Base-by-base conservation (phyloP, 495 filamentous ascomycete species). In the Mycothermus thermophilus region DNA sequence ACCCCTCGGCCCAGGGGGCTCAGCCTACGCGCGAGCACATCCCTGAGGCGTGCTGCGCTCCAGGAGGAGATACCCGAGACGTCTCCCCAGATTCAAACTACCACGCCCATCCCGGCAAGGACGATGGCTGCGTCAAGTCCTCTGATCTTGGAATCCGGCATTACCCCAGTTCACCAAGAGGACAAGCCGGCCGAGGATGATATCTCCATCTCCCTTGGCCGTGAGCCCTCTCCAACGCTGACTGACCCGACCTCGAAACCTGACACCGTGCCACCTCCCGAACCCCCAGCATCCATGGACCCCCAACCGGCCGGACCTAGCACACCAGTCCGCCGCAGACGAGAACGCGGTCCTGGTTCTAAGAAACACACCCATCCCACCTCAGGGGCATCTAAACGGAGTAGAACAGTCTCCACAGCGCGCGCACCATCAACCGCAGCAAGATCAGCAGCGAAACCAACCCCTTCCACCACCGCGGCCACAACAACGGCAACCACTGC, bases 171-270 rank as follows among this genome's bases (percentile, higher is more conserved):
- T 28, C 8, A 3, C 12, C 18, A 16, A 19, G 30, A 27, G 11
- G 41, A 38, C 8, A 27, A 38, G 2, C 3, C 12, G n/a, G n/a
- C n/a, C n/a, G n/a, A n/a, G n/a, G 5, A 16, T 3, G 14, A 2
- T 18, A 6, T 5, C 22, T 8, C 32, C n/a, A 3, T 1, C 4
- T 10, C 14, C 0, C 13, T 29, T 18, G 13, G 24, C 11, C 35
- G 32, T 14, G 19, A 18, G 5, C 33, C 37, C 1, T 44, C 42
- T 3, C 33, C 42, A 34, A 44, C 36, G 2, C 41, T 35, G 0
- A 30, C 35, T 19, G 19, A 33, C 30, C 35, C 27, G 5, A 10
- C 26, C 17, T 36, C 34, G 10, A 13, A 9, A 10, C 13, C 17
- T 11, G 8, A 12, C n/a, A n/a, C n/a, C n/a, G n/a, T n/a, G n/a